Evolutionary conservation across 2,329 filamentous ascomycete species (phyloP).

Genomic region (Colletotrichum sp.): DNA sequence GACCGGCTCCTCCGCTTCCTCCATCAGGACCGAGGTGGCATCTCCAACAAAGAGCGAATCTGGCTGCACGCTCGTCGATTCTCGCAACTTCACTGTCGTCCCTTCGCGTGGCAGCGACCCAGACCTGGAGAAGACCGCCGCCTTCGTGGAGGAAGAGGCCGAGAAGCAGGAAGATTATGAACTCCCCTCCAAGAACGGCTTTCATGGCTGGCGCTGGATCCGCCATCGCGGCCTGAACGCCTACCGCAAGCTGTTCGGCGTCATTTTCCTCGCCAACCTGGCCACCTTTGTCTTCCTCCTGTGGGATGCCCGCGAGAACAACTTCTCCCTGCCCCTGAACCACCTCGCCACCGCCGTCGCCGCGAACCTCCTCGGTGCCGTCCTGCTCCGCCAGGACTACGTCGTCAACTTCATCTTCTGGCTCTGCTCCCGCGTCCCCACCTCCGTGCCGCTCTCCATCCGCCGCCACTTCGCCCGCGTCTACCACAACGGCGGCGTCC

Average conservation of each 20-base stretch:
- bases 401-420: constrained; percentile 60
- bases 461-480: constrained; percentile 53
- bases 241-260: constrained; percentile 62
- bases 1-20: neutral
- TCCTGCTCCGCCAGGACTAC: constrained; percentile 58
- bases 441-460: constrained; percentile 51
- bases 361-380: constrained; percentile 53
- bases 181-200: constrained; percentile 46
- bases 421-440: constrained; percentile 47
- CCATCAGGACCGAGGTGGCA: constrained; percentile 3
- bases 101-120: neutral
- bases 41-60: constrained; percentile 7
- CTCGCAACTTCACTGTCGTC: neutral
- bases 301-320: constrained; percentile 22
- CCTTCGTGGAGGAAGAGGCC: neutral
- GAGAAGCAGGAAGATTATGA: constrained; percentile 26
- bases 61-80: constrained; percentile 9
- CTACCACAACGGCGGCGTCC: constrained; percentile 58
- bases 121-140: constrained; percentile 17
- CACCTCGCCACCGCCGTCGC: constrained; percentile 48
- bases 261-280: constrained; percentile 56
- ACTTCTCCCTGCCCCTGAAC: constrained; percentile 33
- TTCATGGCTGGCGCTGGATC: constrained; percentile 44
- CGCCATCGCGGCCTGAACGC: constrained; percentile 53
- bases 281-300: constrained; percentile 50